phyloP scores from a whole-genome alignment of 331 rosid genomes.

The Telfairia occidentalis region DNA sequence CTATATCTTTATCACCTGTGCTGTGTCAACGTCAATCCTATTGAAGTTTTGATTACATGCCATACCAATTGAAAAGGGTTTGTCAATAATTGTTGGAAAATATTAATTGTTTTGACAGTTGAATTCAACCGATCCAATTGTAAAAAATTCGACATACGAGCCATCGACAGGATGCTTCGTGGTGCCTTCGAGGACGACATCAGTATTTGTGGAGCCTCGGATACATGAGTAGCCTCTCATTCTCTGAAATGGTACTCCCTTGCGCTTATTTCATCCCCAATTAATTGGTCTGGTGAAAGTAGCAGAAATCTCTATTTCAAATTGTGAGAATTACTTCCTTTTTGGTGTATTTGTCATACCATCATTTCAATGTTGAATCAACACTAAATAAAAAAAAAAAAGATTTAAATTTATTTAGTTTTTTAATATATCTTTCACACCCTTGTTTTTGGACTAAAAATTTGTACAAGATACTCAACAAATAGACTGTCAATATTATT shows the following conservation, averaged over 20 bases:
- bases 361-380: not conserved
- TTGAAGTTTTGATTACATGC: not conserved
- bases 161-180: conserved; percentile 49
- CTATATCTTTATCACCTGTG: not conserved
- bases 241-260: not conserved
- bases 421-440: not conserved
- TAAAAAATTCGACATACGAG: conserved; percentile 49
- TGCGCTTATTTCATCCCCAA: not conserved
- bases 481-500: not conserved
- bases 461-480: not conserved
- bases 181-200: conserved; percentile 57
- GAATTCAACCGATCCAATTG: conserved; percentile 43
- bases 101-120: conserved; percentile 25
- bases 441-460: not conserved
- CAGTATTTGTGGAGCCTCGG: conserved; percentile 71
- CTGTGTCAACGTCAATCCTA: not conserved
- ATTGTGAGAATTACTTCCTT: not conserved
- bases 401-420: not conserved
- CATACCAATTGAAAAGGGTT: not conserved
- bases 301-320: not conserved
- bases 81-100: not conserved
- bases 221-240: conserved; percentile 15
- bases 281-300: not conserved
- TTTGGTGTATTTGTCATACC: not conserved
- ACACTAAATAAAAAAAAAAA: too few species aligned